phyloP scores from a whole-genome alignment of 768 basidiomycete genomes.

The Sistotremastrum suecicum region DNA sequence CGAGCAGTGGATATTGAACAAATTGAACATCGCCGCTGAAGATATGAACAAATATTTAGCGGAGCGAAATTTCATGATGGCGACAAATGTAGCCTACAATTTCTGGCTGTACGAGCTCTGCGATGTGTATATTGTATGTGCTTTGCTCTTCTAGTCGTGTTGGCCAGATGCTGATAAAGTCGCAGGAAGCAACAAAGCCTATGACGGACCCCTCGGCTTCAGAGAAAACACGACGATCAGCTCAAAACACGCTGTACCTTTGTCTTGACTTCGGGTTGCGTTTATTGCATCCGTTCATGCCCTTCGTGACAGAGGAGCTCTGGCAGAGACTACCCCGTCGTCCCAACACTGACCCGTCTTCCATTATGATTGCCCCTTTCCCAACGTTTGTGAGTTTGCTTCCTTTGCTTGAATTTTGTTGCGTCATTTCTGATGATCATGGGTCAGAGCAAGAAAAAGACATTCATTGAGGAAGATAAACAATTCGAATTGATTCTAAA shows the following conservation, averaged over 20 bases:
- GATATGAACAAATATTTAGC: constrained; percentile 65
- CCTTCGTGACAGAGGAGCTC: constrained; percentile 94
- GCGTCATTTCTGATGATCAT: background rate
- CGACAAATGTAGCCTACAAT: constrained; percentile 72
- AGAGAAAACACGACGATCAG: constrained; percentile 50
- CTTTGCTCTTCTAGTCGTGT: constrained; percentile 1
- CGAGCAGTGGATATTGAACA: constrained; percentile 92
- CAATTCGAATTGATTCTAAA: constrained; percentile 79
- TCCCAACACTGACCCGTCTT: constrained; percentile 65
- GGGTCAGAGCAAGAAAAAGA: constrained; percentile 34
- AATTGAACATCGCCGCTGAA: constrained; percentile 67
- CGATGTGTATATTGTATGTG: constrained; percentile 88
- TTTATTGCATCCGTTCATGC: constrained; percentile 96
- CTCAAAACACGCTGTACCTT: constrained; percentile 92
- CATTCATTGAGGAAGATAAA: constrained; percentile 48
- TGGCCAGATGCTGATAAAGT: constrained; percentile 1
- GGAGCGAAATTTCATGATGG: constrained; percentile 85
- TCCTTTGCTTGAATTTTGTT: background rate
- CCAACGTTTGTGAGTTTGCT: constrained; percentile 53
- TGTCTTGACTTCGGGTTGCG: constrained; percentile 85
- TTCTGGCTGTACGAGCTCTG: constrained; percentile 99
- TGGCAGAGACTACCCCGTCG: constrained; percentile 93
- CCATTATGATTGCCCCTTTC: constrained; percentile 83
- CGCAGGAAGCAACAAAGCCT: constrained; percentile 95
- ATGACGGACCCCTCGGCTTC: constrained; percentile 77